Percentiles rank a stretch among this genome's conserved stretches.
Conservation (phyloP, 2,329 filamentous ascomycete species). For the Aureobasidium musti region DNA sequence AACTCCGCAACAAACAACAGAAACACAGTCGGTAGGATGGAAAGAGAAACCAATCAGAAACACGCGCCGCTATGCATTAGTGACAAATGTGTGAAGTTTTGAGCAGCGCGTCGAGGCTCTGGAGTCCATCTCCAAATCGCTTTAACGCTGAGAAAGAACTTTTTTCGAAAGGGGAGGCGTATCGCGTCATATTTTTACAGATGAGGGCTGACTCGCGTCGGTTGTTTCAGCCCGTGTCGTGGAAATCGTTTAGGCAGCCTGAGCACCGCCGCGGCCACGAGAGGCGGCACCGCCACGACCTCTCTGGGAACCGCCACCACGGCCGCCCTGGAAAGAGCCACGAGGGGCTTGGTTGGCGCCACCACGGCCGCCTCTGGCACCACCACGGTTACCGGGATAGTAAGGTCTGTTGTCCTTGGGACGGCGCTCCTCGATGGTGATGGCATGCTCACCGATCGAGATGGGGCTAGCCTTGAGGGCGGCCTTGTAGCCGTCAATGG, state of each 20-base stretch:
- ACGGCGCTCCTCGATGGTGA: conserved; percentile 86
- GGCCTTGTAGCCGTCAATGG: conserved; percentile 75
- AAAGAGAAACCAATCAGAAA: conserved; percentile 24
- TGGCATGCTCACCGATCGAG: conserved; percentile 75
- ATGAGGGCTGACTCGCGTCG: neutral
- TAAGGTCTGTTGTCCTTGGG: conserved; percentile 50
- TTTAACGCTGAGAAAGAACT: conserved; percentile 29
- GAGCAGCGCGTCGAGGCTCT: conserved; percentile 7
- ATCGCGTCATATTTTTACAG: conserved; percentile 29
- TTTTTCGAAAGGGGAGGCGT: conserved; percentile 29
- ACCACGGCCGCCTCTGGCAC: conserved; percentile 45
- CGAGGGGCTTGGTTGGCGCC: conserved; percentile 54
- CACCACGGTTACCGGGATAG: conserved; percentile 43
- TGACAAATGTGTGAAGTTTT: conserved; percentile 27
- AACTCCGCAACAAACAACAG: conserved; percentile 29
- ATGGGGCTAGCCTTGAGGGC: conserved; percentile 85
- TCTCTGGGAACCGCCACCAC: conserved; percentile 57
- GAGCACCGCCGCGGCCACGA: conserved; percentile 36
- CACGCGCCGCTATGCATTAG: conserved; percentile 30
- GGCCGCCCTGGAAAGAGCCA: conserved; percentile 68
- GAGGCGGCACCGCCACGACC: conserved; percentile 46
- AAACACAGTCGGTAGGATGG: conserved; percentile 16
- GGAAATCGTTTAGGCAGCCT: conserved; percentile 32
- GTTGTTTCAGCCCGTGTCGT: neutral
- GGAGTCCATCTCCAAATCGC: conserved; percentile 26